Evolutionary conservation across 345 rosid genomes (phyloP).

Genomic region (Clarkia xantiana): DNA sequence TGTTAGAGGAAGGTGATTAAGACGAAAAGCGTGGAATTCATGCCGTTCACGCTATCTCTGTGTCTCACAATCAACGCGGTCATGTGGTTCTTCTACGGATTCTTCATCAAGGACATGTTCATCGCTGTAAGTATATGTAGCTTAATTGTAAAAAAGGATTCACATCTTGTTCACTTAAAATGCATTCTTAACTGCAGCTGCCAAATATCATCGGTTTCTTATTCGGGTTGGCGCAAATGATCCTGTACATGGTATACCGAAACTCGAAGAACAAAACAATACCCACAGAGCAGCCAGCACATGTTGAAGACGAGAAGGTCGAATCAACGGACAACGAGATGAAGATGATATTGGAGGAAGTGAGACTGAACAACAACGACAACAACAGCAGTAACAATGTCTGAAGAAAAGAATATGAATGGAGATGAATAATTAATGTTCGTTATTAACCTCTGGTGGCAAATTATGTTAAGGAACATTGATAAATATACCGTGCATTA

Average conservation of each 20-base stretch:
- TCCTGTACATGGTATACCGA: slow-evolving; percentile 48
- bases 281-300: slow-evolving; percentile 6
- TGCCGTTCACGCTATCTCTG: slow-evolving; percentile 66
- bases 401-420: too few relatives aligned
- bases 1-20: slow-evolving; percentile 65
- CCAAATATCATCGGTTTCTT: slow-evolving; percentile 42
- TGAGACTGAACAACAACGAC: too few relatives aligned
- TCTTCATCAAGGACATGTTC: slow-evolving; percentile 43
- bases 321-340: not conserved
- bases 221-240: slow-evolving; percentile 58
- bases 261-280: slow-evolving; percentile 12
- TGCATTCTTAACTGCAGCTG: slow-evolving; percentile 23
- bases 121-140: slow-evolving; percentile 86
- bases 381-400: too few relatives aligned
- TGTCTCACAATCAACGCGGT: slow-evolving; percentile 61
- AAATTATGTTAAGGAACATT: too few relatives aligned
- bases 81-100: slow-evolving; percentile 83
- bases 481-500: too few relatives aligned
- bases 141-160: too few relatives aligned
- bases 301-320: not conserved
- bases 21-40: slow-evolving; percentile 77
- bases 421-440: too few relatives aligned
- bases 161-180: too few relatives aligned
- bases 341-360: too few relatives aligned
- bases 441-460: too few relatives aligned